These are phyloP conservation scores for Lupinus albus DNA, from an alignment of 306 rosid genomes.

Conservation along the genomic window DNA sequence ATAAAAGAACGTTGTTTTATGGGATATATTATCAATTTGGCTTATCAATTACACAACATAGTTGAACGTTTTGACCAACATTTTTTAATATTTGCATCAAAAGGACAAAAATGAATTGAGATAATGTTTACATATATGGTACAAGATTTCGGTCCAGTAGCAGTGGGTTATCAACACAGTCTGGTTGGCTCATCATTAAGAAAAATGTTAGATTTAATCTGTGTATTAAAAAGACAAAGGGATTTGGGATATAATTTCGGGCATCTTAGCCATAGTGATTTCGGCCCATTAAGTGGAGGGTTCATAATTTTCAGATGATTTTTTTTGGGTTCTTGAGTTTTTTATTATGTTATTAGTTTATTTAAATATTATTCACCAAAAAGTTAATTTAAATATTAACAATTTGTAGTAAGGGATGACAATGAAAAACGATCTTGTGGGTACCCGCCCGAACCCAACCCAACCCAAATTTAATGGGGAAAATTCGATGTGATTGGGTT, in stretches of 20 bases:
- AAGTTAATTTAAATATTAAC: no score
- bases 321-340: no score
- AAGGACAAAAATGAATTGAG: neutral
- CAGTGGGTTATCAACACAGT: no score
- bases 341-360: no score
- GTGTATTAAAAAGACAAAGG: neutral
- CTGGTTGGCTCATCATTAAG: no score
- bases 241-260: neutral
- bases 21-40: neutral
- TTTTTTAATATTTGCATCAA: neutral
- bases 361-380: no score
- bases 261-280: conserved; percentile 37
- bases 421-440: no score
- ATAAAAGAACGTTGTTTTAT: neutral
- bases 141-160: conserved; percentile 48
- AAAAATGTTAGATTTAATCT: no score
- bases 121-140: conserved; percentile 22
- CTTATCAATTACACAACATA: neutral
- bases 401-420: no score
- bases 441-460: no score
- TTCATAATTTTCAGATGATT: neutral
- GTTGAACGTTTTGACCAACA: conserved; percentile 8
- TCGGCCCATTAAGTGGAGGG: conserved; percentile 38
- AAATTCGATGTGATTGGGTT: no score
- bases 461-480: no score